Evolutionary conservation across 2,329 filamentous ascomycete species (phyloP).

Genomic region (Graphilbum sp.): DNA sequence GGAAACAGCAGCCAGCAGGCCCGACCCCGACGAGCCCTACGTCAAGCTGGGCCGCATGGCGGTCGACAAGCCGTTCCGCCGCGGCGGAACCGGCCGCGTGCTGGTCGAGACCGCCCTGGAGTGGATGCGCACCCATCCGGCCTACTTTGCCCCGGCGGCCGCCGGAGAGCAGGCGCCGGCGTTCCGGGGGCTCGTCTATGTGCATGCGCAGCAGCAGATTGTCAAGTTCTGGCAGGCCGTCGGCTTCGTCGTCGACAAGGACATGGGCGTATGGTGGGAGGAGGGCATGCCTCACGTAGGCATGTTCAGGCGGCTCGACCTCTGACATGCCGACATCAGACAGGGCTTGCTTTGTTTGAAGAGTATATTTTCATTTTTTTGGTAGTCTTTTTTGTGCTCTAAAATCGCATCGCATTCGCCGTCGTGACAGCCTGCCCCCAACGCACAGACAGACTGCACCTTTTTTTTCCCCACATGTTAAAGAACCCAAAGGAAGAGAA

Average conservation of each 20-base stretch:
- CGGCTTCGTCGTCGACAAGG: conserved; percentile 59
- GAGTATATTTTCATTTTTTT: conserved; percentile 7
- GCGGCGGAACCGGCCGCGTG: conserved; percentile 44
- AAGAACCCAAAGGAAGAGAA: background rate
- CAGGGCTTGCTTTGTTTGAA: background rate
- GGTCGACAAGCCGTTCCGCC: conserved; percentile 48
- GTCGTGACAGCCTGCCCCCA: background rate
- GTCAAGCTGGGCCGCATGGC: conserved; percentile 70
- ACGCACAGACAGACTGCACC: background rate
- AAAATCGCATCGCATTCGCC: background rate
- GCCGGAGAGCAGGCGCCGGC: conserved; percentile 10
- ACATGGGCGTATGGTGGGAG: conserved; percentile 64
- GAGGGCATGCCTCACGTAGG: conserved; percentile 74
- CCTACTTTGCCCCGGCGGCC: conserved; percentile 30
- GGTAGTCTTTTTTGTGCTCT: background rate
- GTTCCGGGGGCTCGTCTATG: conserved; percentile 62
- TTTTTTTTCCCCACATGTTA: background rate
- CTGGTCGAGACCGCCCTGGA: conserved; percentile 50
- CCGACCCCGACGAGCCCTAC: conserved; percentile 55
- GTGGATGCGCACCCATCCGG: conserved; percentile 50
- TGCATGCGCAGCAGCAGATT: conserved; percentile 60
- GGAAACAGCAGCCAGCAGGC: too few species aligned
- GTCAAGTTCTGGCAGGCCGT: conserved; percentile 49
- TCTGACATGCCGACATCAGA: background rate
- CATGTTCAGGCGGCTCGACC: conserved; percentile 47